Base-by-base conservation (phyloP, 805 yeast species). In the Nakazawaea wickerhamii region DNA sequence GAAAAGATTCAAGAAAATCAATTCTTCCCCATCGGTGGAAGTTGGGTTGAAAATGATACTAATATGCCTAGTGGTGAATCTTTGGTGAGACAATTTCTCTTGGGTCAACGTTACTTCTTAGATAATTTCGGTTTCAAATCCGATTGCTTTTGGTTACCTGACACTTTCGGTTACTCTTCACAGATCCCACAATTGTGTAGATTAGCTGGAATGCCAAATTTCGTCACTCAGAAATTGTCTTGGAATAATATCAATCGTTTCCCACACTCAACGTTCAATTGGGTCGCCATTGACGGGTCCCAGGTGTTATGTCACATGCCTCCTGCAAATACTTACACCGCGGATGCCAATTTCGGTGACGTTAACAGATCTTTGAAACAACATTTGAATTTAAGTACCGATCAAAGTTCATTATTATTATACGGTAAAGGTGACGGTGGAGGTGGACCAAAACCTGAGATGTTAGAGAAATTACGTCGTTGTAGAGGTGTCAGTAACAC, bases 351-450 rank as follows among this genome's bases (percentile, higher is more conserved):
- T 57, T 88, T 88, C 62, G 96, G 96, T 23, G 98, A 93, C 63
- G 95, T 90, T 23, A 73, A 77, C 44, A 73, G 96, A 52, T 82
- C 95, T 1, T 73, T 81, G 43, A 64, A 68, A 20, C 91, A 88
- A 55, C 95, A 93, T 64, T 85, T 90, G 65, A 87, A 90, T 54
- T 66, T 85, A 50, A 81, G 88, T 44, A 77, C 80, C 48, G 89
- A 81, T 43, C 91, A 85, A 46, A 79, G 85, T 8, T 91, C 95
- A 0, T 67, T 91, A 52, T 65, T 93, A 56, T 67, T 89, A 33
- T 93, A 77, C 54, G 99, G 99, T 30, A 81, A 84, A 54, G 99
- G 99, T 55, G 99, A 91, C 59, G 99, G 99, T 53, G 99, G 99
- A 48, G 99, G 99, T 50, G 99, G 99, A 6, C 98, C 99, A 36